These are phyloP conservation scores for Purpureocillium takamizusanense DNA, from an alignment of 2,329 filamentous ascomycete genomes.

Conservation along the genomic window DNA sequence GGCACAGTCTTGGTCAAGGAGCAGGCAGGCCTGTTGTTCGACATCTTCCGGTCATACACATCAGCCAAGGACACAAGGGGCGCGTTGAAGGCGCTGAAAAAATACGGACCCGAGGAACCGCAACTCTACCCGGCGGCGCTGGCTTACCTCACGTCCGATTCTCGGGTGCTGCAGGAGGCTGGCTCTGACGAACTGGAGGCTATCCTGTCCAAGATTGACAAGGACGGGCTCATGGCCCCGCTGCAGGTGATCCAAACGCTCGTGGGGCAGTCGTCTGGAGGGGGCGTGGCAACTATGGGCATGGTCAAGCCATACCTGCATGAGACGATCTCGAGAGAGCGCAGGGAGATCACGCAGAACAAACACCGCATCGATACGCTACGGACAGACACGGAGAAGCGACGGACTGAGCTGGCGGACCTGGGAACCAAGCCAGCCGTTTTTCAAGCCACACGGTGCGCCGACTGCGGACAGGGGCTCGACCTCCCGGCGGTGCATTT, in stretches of 20 bases:
- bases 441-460: conserved; percentile 85
- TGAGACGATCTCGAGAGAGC: conserved; percentile 80
- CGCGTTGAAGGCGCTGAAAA: conserved; percentile 79
- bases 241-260: conserved; percentile 94
- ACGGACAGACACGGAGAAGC: conserved; percentile 71
- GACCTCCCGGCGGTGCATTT: conserved; percentile 93
- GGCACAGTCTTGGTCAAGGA: conserved; percentile 90
- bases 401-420: conserved; percentile 69
- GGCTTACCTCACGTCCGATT: conserved; percentile 84
- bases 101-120: conserved; percentile 86
- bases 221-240: conserved; percentile 87
- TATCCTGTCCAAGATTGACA: conserved; percentile 78
- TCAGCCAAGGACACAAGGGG: conserved; percentile 84
- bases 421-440: conserved; percentile 72
- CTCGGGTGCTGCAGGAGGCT: conserved; percentile 72
- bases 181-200: conserved; percentile 71
- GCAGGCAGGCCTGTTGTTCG: conserved; percentile 81
- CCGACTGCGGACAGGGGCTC: conserved; percentile 66
- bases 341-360: conserved; percentile 74
- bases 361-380: conserved; percentile 75
- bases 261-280: conserved; percentile 42
- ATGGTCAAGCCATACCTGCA: conserved; percentile 92
- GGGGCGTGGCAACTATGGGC: conserved; percentile 83
- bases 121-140: conserved; percentile 88
- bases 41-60: conserved; percentile 96